Base-by-base conservation (phyloP, 106 monocot species). In the Vanilla planifolia region DNA sequence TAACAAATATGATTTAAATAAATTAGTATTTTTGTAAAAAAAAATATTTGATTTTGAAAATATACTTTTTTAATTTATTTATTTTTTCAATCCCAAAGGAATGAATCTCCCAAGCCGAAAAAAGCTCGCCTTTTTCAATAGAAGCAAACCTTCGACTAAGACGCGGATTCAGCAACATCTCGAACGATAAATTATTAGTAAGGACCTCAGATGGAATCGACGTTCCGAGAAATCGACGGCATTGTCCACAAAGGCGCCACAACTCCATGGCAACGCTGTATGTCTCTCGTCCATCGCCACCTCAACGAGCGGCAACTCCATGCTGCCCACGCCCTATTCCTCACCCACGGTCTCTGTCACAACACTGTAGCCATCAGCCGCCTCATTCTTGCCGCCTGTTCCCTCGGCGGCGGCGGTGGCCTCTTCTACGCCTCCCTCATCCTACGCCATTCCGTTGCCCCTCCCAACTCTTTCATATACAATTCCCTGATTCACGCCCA, bases 351-450 rank as follows among this genome's bases (percentile, higher is more conserved):
- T 48, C 62, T 55, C 39, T 42, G 48, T 28, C 65, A 33, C 48
- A 33, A 21, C 65, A 71, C 65, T 55, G 32, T 66, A 51, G 57
- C 71, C 74, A 43, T 72, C 52, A 66, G 60, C 59, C 71, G 69
- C 65, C 68, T 73, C 65, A 65, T 68, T 59, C 67, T 74, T 59
- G 75, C 50, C 39, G 48, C 75, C 23, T 64, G 39, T 47, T 26
- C 79, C 37, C 62, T 48, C 36, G 21, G 68, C 47, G 50, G 65
- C 61, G 16, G 27, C 10, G 16, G 48, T 24, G 13, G 28, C 45
- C 79, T 67, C 59, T n/a, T 21, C 67, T 65, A 77, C 61, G 62
- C 83, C 59, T 33, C 63, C 58, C 64, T 70, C 56, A 56, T 82
- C 36, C 50, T 81, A 67, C 61, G 37, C 33, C 77, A 64, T 51